Base-by-base conservation (phyloP, 225 moss, liverwort and hornwort genomes). In the Straminergon stramineum region DNA sequence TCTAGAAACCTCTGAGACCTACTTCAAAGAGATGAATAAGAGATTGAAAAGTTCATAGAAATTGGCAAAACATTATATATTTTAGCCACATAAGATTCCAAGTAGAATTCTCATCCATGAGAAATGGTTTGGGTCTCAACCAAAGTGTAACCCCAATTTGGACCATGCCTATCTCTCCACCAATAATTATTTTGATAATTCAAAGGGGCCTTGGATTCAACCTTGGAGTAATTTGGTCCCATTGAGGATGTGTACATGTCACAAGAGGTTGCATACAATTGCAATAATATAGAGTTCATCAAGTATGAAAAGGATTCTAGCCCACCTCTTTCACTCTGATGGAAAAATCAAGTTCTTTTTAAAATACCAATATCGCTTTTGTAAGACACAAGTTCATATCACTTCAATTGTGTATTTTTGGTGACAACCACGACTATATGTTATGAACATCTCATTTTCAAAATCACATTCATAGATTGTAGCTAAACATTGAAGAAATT, bases 31-130 rank as follows among this genome's bases (percentile, higher is more conserved):
- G 12, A 19, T 20, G 19, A 2, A 32, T 75, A 7, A 16, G 6
- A 31, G 11, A n/a, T n/a, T n/a, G n/a, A 28, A 75, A 30, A 75
- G 0, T 6, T 48, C 10, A 2, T 18, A 48, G 4, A 48, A 75
- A 30, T 0, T 1, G 0, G 0, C 10, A 28, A 48, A 7, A 48
- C 0, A 30, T 31, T 19, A 31, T 75, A 7, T 75, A 51, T 12
- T 51, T 51, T 31, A 7, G 4, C 12, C 10, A 32, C 32, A 1
- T 19, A 75, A 12, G 0, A 75, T 51, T 48, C 6, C 11, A 31
- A 75, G 0, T 31, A 0, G 7, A 75, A 51, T 32, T 75, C 0
- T 75, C 51, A 48, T 30, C 65, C 4, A 34, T 18, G 5, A 71
- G 1, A 41, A 71, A 71, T 41, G 15, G 15, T 43, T 16, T 41